Evolutionary conservation across 2,329 filamentous ascomycete genomes (phyloP).

Genomic region (Aspergillus sp.): DNA sequence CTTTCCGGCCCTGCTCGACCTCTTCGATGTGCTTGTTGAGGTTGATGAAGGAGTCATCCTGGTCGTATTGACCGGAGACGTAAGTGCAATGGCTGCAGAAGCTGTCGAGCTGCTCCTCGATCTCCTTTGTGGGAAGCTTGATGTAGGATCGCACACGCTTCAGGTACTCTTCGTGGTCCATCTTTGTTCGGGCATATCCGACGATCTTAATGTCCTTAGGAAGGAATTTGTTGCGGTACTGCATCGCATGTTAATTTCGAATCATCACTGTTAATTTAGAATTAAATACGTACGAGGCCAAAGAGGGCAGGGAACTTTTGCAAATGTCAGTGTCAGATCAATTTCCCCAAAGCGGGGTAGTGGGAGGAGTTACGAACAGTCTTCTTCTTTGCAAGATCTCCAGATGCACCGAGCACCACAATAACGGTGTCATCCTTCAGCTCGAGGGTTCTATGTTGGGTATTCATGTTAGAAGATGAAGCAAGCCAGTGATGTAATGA

Average conservation of each 20-base stretch:
- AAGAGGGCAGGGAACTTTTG: slow-evolving; percentile 89
- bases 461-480: slow-evolving; percentile 35
- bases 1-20: slow-evolving; percentile 74
- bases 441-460: slow-evolving; percentile 66
- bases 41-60: slow-evolving; percentile 86
- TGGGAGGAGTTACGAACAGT: slow-evolving; percentile 58
- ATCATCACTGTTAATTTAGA: not conserved
- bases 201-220: slow-evolving; percentile 93
- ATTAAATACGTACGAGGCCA: slow-evolving; percentile 70
- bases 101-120: slow-evolving; percentile 88
- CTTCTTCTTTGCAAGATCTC: slow-evolving; percentile 99
- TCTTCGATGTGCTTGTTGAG: slow-evolving; percentile 82
- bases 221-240: slow-evolving; percentile 99
- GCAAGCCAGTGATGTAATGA: slow-evolving; percentile 3
- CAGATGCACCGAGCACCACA: slow-evolving; percentile 92
- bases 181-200: slow-evolving; percentile 98
- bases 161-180: slow-evolving; percentile 95
- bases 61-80: slow-evolving; percentile 94
- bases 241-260: slow-evolving; percentile 14
- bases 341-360: slow-evolving; percentile 2
- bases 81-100: slow-evolving; percentile 89
- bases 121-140: slow-evolving; percentile 96
- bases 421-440: slow-evolving; percentile 98
- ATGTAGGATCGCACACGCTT: slow-evolving; percentile 95
- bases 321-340: slow-evolving; percentile 13